These are phyloP conservation scores for Canavalia ensiformis DNA, from an alignment of 306 rosid genomes.

Conservation along the genomic window DNA sequence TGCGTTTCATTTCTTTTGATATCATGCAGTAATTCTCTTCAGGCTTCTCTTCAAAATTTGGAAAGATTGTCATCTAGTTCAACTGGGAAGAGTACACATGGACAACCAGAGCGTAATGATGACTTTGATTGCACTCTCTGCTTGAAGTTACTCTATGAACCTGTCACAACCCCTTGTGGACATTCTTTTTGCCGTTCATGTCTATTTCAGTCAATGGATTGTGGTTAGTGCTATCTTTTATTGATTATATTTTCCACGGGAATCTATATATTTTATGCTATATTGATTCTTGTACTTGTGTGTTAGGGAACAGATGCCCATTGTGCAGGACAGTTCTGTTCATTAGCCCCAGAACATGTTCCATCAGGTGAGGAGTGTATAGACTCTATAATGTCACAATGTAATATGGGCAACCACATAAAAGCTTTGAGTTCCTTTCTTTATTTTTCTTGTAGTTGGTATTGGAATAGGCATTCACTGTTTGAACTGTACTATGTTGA, in stretches of 20 bases:
- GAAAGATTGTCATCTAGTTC: slow-evolving; percentile 60
- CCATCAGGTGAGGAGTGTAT: slow-evolving; percentile 73
- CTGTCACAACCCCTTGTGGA: slow-evolving; percentile 98
- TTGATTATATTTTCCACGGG: slow-evolving; percentile 41
- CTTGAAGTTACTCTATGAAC: slow-evolving; percentile 85
- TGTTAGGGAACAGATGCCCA: slow-evolving; percentile 97
- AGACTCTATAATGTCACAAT: slow-evolving; percentile 12
- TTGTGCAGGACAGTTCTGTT: slow-evolving; percentile 97
- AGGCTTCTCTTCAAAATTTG: slow-evolving; percentile 71
- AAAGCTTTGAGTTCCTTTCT: slow-evolving; percentile 17
- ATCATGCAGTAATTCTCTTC: slow-evolving; percentile 76
- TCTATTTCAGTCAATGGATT: slow-evolving; percentile 93
- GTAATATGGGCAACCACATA: slow-evolving; percentile 29
- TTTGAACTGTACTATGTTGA: slow-evolving; percentile 31
- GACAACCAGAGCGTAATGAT: slow-evolving; percentile 75
- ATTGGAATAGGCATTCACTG: slow-evolving; percentile 29
- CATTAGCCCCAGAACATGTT: slow-evolving; percentile 85
- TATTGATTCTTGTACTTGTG: slow-evolving; percentile 52
- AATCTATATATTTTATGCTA: slow-evolving; percentile 23
- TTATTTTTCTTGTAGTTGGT: slow-evolving; percentile 36
- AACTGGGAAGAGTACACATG: slow-evolving; percentile 56
- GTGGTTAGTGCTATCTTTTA: slow-evolving; percentile 66
- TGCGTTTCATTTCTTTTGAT: slow-evolving; percentile 52
- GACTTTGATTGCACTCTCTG: slow-evolving; percentile 96
- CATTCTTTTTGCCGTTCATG: slow-evolving; percentile 97